These are phyloP conservation scores for Pseudogymnoascus sp. DNA, from an alignment of 2,329 filamentous ascomycete genomes.

Conservation along the genomic window DNA sequence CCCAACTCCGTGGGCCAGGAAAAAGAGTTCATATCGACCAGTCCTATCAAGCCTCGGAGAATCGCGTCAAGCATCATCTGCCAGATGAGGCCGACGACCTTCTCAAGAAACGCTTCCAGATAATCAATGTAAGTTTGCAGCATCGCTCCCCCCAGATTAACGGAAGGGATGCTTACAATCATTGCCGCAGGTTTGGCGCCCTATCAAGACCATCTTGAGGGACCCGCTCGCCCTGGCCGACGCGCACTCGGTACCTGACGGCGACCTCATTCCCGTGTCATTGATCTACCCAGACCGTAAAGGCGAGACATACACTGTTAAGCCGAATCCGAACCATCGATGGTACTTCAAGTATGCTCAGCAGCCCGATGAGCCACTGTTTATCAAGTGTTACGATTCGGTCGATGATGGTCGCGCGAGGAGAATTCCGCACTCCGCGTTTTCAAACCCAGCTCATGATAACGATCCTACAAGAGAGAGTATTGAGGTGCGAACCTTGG, in stretches of 20 bases:
- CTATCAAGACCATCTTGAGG: slow-evolving; percentile 42
- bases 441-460: slow-evolving; percentile 33
- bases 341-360: slow-evolving; percentile 49
- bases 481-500: slow-evolving; percentile 48
- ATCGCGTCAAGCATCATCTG: slow-evolving; percentile 60
- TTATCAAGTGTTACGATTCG: slow-evolving; percentile 57
- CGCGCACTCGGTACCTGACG: slow-evolving; percentile 41
- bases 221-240: slow-evolving; percentile 49
- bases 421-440: slow-evolving; percentile 48
- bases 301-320: slow-evolving; percentile 43
- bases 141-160: neutral
- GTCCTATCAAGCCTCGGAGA: slow-evolving; percentile 55
- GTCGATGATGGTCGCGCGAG: slow-evolving; percentile 47
- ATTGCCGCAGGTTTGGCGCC: slow-evolving; percentile 33
- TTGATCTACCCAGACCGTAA: slow-evolving; percentile 44
- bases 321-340: slow-evolving; percentile 35
- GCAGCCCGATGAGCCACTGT: slow-evolving; percentile 44
- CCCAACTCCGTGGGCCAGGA: slow-evolving; percentile 52
- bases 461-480: slow-evolving; percentile 43
- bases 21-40: slow-evolving; percentile 73
- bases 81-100: slow-evolving; percentile 39
- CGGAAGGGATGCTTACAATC: neutral
- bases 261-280: slow-evolving; percentile 41
- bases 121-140: slow-evolving; percentile 40
- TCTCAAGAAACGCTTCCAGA: slow-evolving; percentile 41